Evolutionary conservation across 192 early-diverging fungal species (phyloP), one percentile per base, ranked within the genome.

Genomic region (Coemansia sp.): DNA sequence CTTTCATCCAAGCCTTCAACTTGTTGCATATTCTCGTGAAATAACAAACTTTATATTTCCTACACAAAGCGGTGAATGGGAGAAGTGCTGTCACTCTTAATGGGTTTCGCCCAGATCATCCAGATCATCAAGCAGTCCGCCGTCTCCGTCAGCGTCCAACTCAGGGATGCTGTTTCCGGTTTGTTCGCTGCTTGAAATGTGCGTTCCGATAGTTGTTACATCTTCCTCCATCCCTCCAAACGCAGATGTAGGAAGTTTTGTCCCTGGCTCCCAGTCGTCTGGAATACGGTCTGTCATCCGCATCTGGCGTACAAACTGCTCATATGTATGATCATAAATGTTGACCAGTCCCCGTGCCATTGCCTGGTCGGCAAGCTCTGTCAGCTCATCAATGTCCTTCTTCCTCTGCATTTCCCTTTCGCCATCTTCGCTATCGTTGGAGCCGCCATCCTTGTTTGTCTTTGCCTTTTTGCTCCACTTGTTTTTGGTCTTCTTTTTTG

Each of bases 291-390:
- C 83, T 13, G 73, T 81, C n/a, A 68, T 50, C 19, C 88, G 84
- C 62, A 91, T 81, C 48, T 82, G 61, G 14, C 87, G 84, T n/a
- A 89, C 76, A 5, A 86, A 70, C 50, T 84, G 79, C 61, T 91
- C 90, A 63, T 83, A 89, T 1, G 86, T 86, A 25, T 85, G 82
- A 19, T 89, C 85, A 57, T 91, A 91, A 34, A 91, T 79, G 50
- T 83, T 64, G 57, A 85, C 82, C 50, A 88, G 74, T 19, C 88
- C 88, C 17, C 85, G 61, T 5, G 82, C 85, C 90, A 91, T 86
- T 68, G 87, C 83, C 64, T 81, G 85, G 65, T 91, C 88, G 6
- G 85, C 84, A 25, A 91, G 68, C 27, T 84, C 88, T 2, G 90
- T 89, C 17, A 91, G 64, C 19, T 59, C 57, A 55, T 91, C 88